Conservation (phyloP, 2,329 filamentous ascomycete genomes). For the Claviceps capensis region DNA sequence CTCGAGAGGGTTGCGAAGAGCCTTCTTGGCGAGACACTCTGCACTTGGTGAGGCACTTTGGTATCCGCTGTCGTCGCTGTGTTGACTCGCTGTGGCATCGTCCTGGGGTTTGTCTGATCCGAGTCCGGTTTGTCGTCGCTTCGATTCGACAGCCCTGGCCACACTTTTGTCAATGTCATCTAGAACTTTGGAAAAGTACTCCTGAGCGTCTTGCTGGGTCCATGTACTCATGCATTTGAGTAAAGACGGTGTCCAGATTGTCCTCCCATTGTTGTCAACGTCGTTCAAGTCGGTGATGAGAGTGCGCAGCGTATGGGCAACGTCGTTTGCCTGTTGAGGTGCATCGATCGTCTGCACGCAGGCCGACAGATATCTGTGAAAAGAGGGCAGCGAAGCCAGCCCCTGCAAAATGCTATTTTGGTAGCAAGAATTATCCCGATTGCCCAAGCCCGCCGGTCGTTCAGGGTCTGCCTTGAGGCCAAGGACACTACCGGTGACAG, state of each 20-base stretch:
- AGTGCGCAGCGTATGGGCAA: conserved; percentile 40
- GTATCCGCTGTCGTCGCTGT: conserved; percentile 45
- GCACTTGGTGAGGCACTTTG: conserved; percentile 29
- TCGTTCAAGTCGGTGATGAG: conserved; percentile 60
- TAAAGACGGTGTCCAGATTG: conserved; percentile 67
- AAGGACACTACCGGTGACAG: conserved; percentile 32
- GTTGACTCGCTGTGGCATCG: conserved; percentile 30
- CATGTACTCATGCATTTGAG: conserved; percentile 89
- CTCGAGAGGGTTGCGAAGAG: conserved; percentile 64
- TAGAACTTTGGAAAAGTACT: conserved; percentile 85
- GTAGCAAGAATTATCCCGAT: conserved; percentile 92
- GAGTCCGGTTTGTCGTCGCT: conserved; percentile 21
- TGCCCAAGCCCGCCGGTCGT: conserved; percentile 59
- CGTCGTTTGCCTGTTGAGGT: conserved; percentile 18
- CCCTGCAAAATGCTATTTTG: conserved; percentile 92
- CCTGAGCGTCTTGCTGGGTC: conserved; percentile 94
- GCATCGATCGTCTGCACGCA: conserved; percentile 20
- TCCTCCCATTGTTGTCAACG: conserved; percentile 54
- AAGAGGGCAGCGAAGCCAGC: conserved; percentile 58
- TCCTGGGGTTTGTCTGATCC: conserved; percentile 26
- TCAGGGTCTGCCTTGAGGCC: conserved; percentile 26
- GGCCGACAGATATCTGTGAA: conserved; percentile 51
- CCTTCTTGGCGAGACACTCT: conserved; percentile 23
- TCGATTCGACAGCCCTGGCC: conserved; percentile 28
- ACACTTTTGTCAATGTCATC: conserved; percentile 75